Evolutionary conservation across 352 stramenopile species (phyloP), one percentile per base, ranked within the genome.

Genomic region (Pythium grandisporangium): DNA sequence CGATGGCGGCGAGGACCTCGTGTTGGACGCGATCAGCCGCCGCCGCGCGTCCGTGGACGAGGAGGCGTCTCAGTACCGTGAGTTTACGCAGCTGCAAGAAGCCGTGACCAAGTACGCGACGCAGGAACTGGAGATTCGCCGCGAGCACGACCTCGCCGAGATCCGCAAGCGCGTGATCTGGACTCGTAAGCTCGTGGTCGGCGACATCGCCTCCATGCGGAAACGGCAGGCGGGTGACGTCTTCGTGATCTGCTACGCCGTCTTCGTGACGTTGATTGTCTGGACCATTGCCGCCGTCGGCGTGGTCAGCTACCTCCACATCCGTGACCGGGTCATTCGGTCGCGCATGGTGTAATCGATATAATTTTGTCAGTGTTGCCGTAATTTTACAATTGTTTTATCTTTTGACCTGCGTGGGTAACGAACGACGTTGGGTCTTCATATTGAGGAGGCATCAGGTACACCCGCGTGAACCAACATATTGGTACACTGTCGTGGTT

Each of bases 11-110:
- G 55, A 72, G 14, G 65, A 76, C 12, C 50, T 72, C 5, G 13
- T 71, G 27, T 55, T 82, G 37, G 45, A 66, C 10, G 55, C 39
- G 23, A 53, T 51, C 14, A 55, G 63, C 5, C 40, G 35, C 13
- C 57, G 65, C 7, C 70, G 71, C 39, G 56, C 59, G 23, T 78
- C 60, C 0, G 54, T 79, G 30, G 68, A 83, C 25, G 68, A 84
- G 27, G 54, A 72, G 29, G 55, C 67, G 47, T 62, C 45, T 3
- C 61, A 83, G 48, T 63, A 66, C 44, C 38, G 40, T 5, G 70
- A 87, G 51, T 65, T 87, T 24, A 43, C 66, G 30, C 63, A 70
- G 46, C 62, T 83, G 4, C 73, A 87, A 38, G 45, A 49, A 16
- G 69, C 61, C 0, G 66, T 87, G 16, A 60, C 64, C 0, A 64